Base-by-base conservation (phyloP, 140 eudicot genomes). In the Anethum foeniculum region DNA sequence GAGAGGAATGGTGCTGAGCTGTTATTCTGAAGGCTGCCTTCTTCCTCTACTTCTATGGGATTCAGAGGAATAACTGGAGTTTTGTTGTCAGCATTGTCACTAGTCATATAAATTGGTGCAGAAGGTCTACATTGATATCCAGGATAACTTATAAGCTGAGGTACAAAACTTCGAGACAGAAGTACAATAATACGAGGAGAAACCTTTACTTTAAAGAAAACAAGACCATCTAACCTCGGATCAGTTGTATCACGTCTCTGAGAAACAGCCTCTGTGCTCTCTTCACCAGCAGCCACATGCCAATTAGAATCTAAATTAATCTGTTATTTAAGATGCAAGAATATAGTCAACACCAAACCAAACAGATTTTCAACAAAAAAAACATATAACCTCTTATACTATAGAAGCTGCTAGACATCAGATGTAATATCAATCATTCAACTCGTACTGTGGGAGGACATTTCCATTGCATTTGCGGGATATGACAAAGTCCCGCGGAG, bases 261-360 rank as follows among this genome's bases (percentile, higher is more conserved):
- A 65, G 76, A 73, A 58, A 41, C 79, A 9, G 32, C 76, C 79
- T 87, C 87, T 69, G 81, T 47, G 83, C 93, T 89, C 43, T 76
- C 86, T 79, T 89, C 93, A 71, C 90, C 93, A 62, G 89, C 80
- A 58, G 84, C 93, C 73, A 89, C 88, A 48, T 19, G 81, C 89
- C 90, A 89, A 14, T 79, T 48, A 32, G 41, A 3, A 76, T 73
- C 81, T 71, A 85, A 15, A 28, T 47, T 47, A 46, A 89, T 83
- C 93, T 89, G 85, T 43, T 68, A 58, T 48, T 48, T 54, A 44
- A 73, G 30, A 41, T 41, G 64, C 32, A 81, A 71, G 39, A 43
- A 47, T 49, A 80, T 46, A 81, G 75, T 27, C 4, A 18, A 46
- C 39, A 12, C 65, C 30, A 28, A 30, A 65, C 15, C 32, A 21